phyloP scores from a whole-genome alignment of 2,329 filamentous ascomycete species.

The Colletotrichum melonis region DNA sequence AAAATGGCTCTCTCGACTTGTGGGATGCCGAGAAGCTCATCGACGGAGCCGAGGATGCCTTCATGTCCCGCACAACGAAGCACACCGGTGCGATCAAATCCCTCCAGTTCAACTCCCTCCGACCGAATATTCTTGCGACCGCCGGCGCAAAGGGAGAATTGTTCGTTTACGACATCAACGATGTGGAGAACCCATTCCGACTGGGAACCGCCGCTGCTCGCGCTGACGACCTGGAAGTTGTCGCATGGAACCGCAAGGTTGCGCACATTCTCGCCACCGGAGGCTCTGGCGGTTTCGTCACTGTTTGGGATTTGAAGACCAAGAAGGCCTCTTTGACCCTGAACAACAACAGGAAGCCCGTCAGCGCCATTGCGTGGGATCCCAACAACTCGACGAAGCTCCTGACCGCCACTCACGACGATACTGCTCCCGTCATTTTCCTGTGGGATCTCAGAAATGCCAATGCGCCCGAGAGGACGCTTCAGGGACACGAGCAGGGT shows the following conservation, averaged over 20 bases:
- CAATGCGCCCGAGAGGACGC: conserved; percentile 88
- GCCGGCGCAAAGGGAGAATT: conserved; percentile 96
- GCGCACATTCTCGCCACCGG: conserved; percentile 96
- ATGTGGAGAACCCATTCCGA: conserved; percentile 87
- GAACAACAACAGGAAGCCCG: conserved; percentile 93
- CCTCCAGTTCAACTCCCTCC: conserved; percentile 94
- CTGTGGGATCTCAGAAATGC: conserved; percentile 97
- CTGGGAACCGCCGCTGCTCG: conserved; percentile 89
- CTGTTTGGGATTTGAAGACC: conserved; percentile 97
- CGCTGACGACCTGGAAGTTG: conserved; percentile 93
- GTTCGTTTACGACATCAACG: conserved; percentile 94
- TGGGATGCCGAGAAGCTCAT: conserved; percentile 86
- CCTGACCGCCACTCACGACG: conserved; percentile 90
- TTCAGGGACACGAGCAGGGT: conserved; percentile 94
- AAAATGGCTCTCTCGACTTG: conserved; percentile 92
- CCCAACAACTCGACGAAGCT: conserved; percentile 95
- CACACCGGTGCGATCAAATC: conserved; percentile 94
- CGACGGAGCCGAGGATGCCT: conserved; percentile 72
- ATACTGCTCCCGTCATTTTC: conserved; percentile 87
- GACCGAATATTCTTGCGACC: conserved; percentile 90
- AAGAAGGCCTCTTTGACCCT: conserved; percentile 97
- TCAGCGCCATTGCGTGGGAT: conserved; percentile 97
- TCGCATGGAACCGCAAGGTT: conserved; percentile 99
- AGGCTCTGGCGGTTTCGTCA: conserved; percentile 92
- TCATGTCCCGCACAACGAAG: conserved; percentile 87